Evolutionary conservation across 441 rosid genomes (phyloP).

Genomic region (Brassica hybrid): DNA sequence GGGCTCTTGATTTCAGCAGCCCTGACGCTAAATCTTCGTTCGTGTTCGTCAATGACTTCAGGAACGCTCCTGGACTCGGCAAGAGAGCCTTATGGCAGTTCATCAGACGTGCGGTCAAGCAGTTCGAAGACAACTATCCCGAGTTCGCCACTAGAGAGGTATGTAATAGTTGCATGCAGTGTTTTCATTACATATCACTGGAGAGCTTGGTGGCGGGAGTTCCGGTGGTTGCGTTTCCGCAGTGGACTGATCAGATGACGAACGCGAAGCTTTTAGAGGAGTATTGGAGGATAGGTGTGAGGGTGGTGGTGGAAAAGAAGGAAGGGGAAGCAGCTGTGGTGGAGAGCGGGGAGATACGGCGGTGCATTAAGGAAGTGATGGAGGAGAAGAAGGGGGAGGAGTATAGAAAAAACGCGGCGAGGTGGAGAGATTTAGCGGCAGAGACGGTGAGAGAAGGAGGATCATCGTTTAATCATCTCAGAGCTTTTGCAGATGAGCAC

Average conservation of each 20-base stretch:
- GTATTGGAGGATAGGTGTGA: conserved; percentile 58
- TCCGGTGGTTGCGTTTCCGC: no score
- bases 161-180: no score
- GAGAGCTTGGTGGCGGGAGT: no score
- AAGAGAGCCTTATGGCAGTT: conserved; percentile 49
- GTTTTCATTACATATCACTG: no score
- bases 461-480: conserved; percentile 55
- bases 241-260: conserved; percentile 68
- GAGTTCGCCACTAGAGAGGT: no score
- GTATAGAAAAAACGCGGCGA: no score
- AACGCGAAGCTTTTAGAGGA: conserved; percentile 61
- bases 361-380: no score
- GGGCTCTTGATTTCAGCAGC: conserved; percentile 47
- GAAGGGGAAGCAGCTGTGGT: conserved; percentile 46
- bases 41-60: conserved; percentile 53
- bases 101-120: no score
- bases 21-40: conserved; percentile 46
- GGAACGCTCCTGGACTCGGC: conserved; percentile 52
- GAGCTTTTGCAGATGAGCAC: conserved; percentile 46
- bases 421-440: no score
- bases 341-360: conserved; percentile 51
- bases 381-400: no score
- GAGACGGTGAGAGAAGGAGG: conserved; percentile 60
- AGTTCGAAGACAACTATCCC: no score
- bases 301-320: conserved; percentile 44